A percentile compares a stretch with the other conserved stretches of the same genome.
These are phyloP conservation scores for Rhizopogon salebrosus DNA, from an alignment of 768 basidiomycete species.

Conservation along the genomic window DNA sequence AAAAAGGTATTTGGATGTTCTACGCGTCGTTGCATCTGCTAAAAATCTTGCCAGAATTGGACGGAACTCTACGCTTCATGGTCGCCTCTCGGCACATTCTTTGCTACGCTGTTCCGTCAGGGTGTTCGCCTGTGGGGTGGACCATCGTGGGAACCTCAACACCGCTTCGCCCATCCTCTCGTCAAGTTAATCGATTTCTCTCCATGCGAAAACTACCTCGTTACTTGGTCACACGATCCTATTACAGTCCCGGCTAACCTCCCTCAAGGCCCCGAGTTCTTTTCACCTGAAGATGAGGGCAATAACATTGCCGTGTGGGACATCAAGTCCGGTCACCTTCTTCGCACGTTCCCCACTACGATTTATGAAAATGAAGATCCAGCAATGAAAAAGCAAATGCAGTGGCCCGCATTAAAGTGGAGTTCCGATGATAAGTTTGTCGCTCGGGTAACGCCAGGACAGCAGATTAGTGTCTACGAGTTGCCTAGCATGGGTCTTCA, in stretches of 20 bases:
- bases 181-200: conserved; percentile 97
- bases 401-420: conserved; percentile 97
- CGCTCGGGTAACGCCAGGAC: conserved; percentile 81
- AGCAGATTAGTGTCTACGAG: conserved; percentile 95
- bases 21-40: conserved; percentile 4
- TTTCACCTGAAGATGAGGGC: conserved; percentile 93
- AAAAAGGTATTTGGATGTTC: conserved; percentile 55
- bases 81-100: conserved; percentile 94
- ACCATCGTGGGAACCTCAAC: conserved; percentile 79
- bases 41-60: conserved; percentile 63
- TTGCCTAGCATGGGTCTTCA: conserved; percentile 90
- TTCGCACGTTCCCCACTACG: conserved; percentile 84
- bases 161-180: conserved; percentile 91
- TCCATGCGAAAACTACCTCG: conserved; percentile 91
- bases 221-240: conserved; percentile 96
- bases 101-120: conserved; percentile 90
- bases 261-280: conserved; percentile 76
- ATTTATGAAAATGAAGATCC: conserved; percentile 52
- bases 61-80: conserved; percentile 95
- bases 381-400: conserved; percentile 72
- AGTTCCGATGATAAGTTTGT: conserved; percentile 94
- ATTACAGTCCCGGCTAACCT: conserved; percentile 82
- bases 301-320: conserved; percentile 99
- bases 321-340: conserved; percentile 84
- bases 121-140: conserved; percentile 97